phyloP scores from a whole-genome alignment of 73 alveolate species.

The Blepharisma japonicum region DNA sequence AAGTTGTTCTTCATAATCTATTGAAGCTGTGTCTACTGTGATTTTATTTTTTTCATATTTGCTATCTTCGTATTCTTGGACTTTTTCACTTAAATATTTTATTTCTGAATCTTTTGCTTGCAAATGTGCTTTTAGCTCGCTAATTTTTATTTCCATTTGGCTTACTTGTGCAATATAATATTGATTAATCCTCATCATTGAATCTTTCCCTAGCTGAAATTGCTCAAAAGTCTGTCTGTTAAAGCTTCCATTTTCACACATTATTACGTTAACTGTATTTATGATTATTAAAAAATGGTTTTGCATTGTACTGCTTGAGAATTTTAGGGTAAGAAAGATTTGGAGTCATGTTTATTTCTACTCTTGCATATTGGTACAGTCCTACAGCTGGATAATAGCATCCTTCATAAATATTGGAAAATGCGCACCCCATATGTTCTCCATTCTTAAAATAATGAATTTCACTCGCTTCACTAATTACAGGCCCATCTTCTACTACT shows the following conservation, averaged over 20 bases:
- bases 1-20: neutral
- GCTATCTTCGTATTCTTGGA: neutral
- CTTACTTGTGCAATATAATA: conserved; percentile 30
- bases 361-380: conserved; percentile 34
- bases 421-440: conserved; percentile 23
- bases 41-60: neutral
- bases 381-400: conserved; percentile 31
- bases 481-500: neutral
- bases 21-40: neutral
- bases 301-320: conserved; percentile 21
- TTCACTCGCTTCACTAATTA: conserved; percentile 22
- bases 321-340: neutral
- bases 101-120: conserved; percentile 29
- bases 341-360: conserved; percentile 3
- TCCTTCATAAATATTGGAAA: conserved; percentile 29
- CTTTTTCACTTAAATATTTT: neutral
- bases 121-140: conserved; percentile 18
- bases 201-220: neutral
- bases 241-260: no score
- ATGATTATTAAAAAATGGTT: neutral
- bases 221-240: no score
- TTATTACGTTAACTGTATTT: no score
- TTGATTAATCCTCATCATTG: neutral
- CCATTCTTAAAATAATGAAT: conserved; percentile 29
- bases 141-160: conserved; percentile 29